A percentile compares a stretch with the other conserved stretches of the same genome.
Evolutionary conservation across 2,329 filamentous ascomycete genomes (phyloP).

Genomic region (Xylaria sp.): DNA sequence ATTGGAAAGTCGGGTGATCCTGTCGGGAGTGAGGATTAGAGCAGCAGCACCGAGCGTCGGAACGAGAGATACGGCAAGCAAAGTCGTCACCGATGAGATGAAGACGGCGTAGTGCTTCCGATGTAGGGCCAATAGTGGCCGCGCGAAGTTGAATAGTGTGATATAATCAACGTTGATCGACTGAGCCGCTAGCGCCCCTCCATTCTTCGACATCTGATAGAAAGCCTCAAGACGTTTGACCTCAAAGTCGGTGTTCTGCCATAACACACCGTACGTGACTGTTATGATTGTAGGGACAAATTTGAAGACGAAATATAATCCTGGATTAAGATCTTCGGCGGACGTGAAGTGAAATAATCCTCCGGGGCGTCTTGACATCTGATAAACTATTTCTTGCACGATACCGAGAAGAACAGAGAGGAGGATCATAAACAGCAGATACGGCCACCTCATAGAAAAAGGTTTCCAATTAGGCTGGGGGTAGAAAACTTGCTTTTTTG

Average conservation of each 20-base stretch:
- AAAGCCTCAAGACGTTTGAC: conserved; percentile 74
- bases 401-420: conserved; percentile 64
- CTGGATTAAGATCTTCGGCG: conserved; percentile 61
- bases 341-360: conserved; percentile 62
- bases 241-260: conserved; percentile 74
- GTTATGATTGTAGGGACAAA: conserved; percentile 70
- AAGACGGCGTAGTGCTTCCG: conserved; percentile 75
- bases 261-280: conserved; percentile 71
- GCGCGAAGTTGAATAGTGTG: conserved; percentile 72
- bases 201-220: conserved; percentile 70
- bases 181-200: conserved; percentile 69
- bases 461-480: conserved; percentile 75
- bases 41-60: conserved; percentile 74
- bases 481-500: conserved; percentile 64
- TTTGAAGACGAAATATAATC: conserved; percentile 69
- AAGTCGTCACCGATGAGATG: conserved; percentile 70
- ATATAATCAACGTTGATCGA: conserved; percentile 81
- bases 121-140: conserved; percentile 70
- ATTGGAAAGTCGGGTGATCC: conserved; percentile 55
- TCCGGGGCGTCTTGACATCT: conserved; percentile 53
- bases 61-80: conserved; percentile 74
- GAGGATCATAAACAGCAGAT: conserved; percentile 63
- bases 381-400: conserved; percentile 66
- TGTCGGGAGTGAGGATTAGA: conserved; percentile 65
- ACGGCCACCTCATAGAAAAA: conserved; percentile 71